Conservation (phyloP, 805 yeast genomes). For the Cyberlindnera euphorbiiphila region DNA sequence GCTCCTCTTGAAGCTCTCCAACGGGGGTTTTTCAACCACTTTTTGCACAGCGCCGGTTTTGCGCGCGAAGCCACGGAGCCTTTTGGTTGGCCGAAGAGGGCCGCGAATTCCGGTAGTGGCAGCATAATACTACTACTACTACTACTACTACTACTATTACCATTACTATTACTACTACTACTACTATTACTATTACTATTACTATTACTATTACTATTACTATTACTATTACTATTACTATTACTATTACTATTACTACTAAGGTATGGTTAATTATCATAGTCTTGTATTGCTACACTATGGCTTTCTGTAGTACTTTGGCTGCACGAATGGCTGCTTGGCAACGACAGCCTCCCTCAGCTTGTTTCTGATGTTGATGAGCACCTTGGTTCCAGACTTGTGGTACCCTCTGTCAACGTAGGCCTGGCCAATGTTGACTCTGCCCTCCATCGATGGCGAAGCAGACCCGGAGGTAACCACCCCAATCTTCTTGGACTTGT, state of each 20-base stretch:
- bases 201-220: too few species aligned
- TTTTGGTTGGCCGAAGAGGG: slow-evolving; percentile 22
- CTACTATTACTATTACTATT: too few species aligned
- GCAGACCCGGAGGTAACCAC: slow-evolving; percentile 56
- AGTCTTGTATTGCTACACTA: too few species aligned
- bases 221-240: too few species aligned
- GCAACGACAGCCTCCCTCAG: slow-evolving; percentile 68
- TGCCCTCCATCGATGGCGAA: slow-evolving; percentile 65
- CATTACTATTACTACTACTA: too few species aligned
- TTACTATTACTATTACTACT: too few species aligned
- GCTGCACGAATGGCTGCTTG: slow-evolving; percentile 80
- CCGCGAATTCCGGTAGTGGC: slow-evolving; percentile 9
- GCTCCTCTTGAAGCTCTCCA: slow-evolving; percentile 2
- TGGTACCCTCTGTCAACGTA: slow-evolving; percentile 68
- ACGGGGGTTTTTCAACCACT: slow-evolving; percentile 19
- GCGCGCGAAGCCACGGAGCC: slow-evolving; percentile 15
- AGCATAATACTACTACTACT: too few species aligned
- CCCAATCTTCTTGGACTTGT: slow-evolving; percentile 49
- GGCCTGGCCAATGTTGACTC: slow-evolving; percentile 85
- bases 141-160: too few species aligned
- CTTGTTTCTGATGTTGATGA: slow-evolving; percentile 82
- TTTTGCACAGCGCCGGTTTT: slow-evolving; percentile 16
- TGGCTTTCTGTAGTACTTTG: slow-evolving; percentile 57
- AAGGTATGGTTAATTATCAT: too few species aligned
- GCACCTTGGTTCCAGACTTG: slow-evolving; percentile 70